A percentile compares a stretch with the other conserved stretches of the same genome.
Evolutionary conservation across 257 asterid species (phyloP).

Genomic region (Parsonsia alboflavescens): DNA sequence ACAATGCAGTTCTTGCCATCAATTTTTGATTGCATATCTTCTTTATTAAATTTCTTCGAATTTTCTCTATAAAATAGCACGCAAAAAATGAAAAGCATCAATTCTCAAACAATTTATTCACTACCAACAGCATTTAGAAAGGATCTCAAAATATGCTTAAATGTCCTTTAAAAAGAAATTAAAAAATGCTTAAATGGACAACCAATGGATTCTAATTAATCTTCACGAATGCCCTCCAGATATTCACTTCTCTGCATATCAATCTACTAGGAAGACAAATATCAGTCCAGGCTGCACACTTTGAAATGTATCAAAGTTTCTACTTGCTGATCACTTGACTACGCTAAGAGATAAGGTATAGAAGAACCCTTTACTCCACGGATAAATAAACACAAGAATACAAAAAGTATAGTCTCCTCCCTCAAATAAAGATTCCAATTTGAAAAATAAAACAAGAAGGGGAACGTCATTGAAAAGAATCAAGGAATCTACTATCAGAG

Average conservation of each 20-base stretch:
- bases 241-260: not conserved
- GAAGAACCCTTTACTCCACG: not conserved
- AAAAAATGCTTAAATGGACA: too few species aligned
- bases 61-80: slow-evolving; percentile 52
- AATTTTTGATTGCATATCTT: slow-evolving; percentile 63
- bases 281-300: not conserved
- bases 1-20: slow-evolving; percentile 86
- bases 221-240: not conserved
- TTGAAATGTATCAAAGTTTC: not conserved
- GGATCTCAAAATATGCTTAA: too few species aligned
- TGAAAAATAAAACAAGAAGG: too few species aligned
- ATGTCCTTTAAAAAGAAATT: not conserved
- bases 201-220: too few species aligned
- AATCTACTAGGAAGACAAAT: not conserved
- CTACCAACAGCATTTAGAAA: not conserved
- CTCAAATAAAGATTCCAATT: not conserved
- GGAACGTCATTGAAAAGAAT: not conserved
- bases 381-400: not conserved
- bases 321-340: not conserved
- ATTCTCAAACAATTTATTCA: not conserved
- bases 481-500: slow-evolving; percentile 3
- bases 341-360: not conserved
- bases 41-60: slow-evolving; percentile 58
- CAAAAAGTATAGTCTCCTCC: not conserved
- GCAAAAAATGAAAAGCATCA: not conserved